These are phyloP conservation scores for Penicillium canariense DNA, from an alignment of 495 filamentous ascomycete species.

Conservation along the genomic window DNA sequence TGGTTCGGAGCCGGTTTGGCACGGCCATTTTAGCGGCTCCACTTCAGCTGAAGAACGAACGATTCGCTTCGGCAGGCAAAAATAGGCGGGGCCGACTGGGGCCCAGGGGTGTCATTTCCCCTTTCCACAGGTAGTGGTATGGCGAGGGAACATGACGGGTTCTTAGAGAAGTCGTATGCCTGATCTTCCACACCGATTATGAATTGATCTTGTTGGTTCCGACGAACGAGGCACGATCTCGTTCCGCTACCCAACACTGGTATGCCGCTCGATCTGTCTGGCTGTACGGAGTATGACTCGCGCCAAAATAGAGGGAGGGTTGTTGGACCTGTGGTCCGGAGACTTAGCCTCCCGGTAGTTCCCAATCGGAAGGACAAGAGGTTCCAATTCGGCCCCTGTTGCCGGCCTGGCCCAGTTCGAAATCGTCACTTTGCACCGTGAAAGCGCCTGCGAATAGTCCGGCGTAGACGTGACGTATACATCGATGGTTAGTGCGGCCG, in stretches of 20 bases:
- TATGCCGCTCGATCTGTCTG: too few relatives aligned
- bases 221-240: too few relatives aligned
- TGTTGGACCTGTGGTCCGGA: too few relatives aligned
- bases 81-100: not conserved
- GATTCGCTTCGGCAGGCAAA: constrained; percentile 1
- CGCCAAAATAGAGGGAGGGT: too few relatives aligned
- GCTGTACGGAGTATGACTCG: too few relatives aligned
- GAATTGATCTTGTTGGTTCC: too few relatives aligned
- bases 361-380: not conserved
- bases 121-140: not conserved
- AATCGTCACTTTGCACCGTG: not conserved
- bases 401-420: not conserved
- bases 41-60: constrained; percentile 3
- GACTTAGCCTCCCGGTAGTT: too few relatives aligned
- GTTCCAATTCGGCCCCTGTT: not conserved
- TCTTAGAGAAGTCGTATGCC: too few relatives aligned
- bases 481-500: not conserved
- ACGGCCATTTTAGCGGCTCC: not conserved
- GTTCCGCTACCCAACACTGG: too few relatives aligned
- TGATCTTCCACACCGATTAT: too few relatives aligned
- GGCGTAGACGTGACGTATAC: not conserved
- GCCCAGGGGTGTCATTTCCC: not conserved
- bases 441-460: not conserved
- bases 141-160: too few relatives aligned
- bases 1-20: not conserved